Conservation (phyloP, 345 rosid genomes). For the Cochlearia excelsa region DNA sequence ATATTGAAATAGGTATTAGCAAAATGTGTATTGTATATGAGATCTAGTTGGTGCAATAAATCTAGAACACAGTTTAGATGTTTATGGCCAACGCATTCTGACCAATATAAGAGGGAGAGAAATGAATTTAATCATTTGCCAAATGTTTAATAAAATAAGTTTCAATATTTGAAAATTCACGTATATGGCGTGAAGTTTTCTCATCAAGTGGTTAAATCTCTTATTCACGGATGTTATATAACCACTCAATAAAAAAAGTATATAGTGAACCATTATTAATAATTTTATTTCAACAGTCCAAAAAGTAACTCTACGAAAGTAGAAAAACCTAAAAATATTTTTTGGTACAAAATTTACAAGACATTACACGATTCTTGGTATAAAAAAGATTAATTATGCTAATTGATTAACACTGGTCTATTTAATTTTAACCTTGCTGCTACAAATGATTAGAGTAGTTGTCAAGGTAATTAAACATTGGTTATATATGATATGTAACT, state of each 20-base stretch:
- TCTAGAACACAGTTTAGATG: conserved; percentile 14
- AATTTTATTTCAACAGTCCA: background rate
- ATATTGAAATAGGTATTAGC: too few relatives aligned
- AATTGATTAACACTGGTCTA: too few relatives aligned
- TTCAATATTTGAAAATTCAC: conserved; percentile 9
- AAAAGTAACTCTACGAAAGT: too few relatives aligned
- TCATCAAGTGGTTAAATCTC: conserved; percentile 17
- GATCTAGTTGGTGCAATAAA: conserved; percentile 23
- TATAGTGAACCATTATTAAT: conserved; percentile 6
- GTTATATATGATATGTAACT: too few relatives aligned
- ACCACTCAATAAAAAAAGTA: conserved; percentile 8
- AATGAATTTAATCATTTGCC: conserved; percentile 1
- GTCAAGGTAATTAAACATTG: too few relatives aligned
- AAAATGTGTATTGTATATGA: background rate
- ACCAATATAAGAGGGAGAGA: conserved; percentile 12
- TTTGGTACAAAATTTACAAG: too few relatives aligned
- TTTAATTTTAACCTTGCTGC: too few relatives aligned
- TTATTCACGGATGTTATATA: conserved; percentile 26
- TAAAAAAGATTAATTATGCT: too few relatives aligned
- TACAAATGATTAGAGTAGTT: too few relatives aligned
- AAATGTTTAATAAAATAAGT: background rate
- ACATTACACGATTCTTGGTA: too few relatives aligned
- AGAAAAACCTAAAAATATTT: too few relatives aligned
- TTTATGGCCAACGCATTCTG: conserved; percentile 28
- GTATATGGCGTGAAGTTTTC: conserved; percentile 11